These are phyloP conservation scores for Penicillium brevicompactum DNA, from an alignment of 2,329 filamentous ascomycete species.

Conservation along the genomic window DNA sequence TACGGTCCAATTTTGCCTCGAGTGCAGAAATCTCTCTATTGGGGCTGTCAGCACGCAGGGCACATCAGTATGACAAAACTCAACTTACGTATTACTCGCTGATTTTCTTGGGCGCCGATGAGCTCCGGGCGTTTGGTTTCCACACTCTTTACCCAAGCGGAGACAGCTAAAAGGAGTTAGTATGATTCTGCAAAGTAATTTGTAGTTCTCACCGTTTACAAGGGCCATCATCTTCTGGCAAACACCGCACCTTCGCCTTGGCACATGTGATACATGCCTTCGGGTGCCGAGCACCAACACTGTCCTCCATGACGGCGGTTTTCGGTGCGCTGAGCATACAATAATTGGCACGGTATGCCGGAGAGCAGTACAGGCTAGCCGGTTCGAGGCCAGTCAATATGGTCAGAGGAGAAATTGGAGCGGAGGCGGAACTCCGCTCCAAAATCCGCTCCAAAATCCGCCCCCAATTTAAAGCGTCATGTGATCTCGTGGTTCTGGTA, in stretches of 20 bases:
- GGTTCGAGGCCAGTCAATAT: neutral
- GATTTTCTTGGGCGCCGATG: constrained; percentile 20
- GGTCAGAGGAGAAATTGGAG: neutral
- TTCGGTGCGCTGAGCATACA: neutral
- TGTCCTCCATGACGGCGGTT: constrained; percentile 9
- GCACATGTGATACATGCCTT: constrained; percentile 24
- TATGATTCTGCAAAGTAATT: neutral
- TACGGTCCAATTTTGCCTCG: constrained; percentile 31
- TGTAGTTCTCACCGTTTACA: constrained; percentile 16
- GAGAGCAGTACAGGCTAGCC: neutral
- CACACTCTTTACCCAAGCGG: constrained; percentile 30
- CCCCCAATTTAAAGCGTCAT: neutral
- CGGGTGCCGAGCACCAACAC: constrained; percentile 11
- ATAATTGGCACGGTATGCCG: neutral
- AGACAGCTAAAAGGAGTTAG: constrained; percentile 25
- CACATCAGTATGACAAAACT: neutral
- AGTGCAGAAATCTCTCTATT: constrained; percentile 26
- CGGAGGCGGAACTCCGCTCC: neutral
- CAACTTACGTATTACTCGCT: constrained; percentile 11
- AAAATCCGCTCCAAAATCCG: neutral
- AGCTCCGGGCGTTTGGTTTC: constrained; percentile 26
- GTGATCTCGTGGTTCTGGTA: neutral
- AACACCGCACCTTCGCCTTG: constrained; percentile 25
- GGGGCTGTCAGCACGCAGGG: neutral
- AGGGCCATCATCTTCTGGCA: constrained; percentile 12